These are phyloP conservation scores for Botrytis deweyae DNA, from an alignment of 2,329 filamentous ascomycete species.

Conservation along the genomic window DNA sequence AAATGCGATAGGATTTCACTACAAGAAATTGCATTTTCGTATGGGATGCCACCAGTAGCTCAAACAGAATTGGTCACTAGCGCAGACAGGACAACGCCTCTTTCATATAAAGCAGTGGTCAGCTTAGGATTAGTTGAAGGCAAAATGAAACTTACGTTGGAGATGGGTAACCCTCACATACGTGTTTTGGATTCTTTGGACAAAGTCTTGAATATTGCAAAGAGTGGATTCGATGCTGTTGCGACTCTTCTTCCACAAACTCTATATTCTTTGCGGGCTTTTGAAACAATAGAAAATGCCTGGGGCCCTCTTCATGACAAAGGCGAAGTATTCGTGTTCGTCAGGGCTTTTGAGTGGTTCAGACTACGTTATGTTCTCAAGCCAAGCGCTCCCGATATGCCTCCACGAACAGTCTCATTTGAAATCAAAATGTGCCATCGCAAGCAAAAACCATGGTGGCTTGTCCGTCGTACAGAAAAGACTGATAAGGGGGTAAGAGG, in stretches of 20 bases:
- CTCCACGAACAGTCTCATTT: conserved; percentile 47
- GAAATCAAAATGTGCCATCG: conserved; percentile 53
- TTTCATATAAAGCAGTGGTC: conserved; percentile 54
- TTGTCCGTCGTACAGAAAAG: conserved; percentile 33
- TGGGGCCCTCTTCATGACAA: conserved; percentile 47
- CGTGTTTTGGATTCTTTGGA: conserved; percentile 60
- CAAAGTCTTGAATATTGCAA: conserved; percentile 54
- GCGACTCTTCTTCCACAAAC: conserved; percentile 58
- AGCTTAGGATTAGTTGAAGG: conserved; percentile 53
- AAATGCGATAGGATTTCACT: conserved; percentile 60
- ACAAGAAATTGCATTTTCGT: conserved; percentile 66
- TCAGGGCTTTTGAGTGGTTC: conserved; percentile 57
- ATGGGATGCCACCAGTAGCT: conserved; percentile 44
- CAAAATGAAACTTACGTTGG: conserved; percentile 57
- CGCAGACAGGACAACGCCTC: conserved; percentile 23
- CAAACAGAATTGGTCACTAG: conserved; percentile 28
- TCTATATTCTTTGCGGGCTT: conserved; percentile 61
- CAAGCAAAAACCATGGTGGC: conserved; percentile 45
- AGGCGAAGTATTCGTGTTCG: conserved; percentile 52
- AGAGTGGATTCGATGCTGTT: conserved; percentile 50
- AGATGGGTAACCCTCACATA: conserved; percentile 65
- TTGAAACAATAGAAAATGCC: conserved; percentile 58
- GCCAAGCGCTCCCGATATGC: conserved; percentile 32
- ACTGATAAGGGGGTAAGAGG: conserved; percentile 30
- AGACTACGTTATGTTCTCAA: conserved; percentile 53